Evolutionary conservation across 768 basidiomycete species (phyloP).

Genomic region (Mycena indigotica): DNA sequence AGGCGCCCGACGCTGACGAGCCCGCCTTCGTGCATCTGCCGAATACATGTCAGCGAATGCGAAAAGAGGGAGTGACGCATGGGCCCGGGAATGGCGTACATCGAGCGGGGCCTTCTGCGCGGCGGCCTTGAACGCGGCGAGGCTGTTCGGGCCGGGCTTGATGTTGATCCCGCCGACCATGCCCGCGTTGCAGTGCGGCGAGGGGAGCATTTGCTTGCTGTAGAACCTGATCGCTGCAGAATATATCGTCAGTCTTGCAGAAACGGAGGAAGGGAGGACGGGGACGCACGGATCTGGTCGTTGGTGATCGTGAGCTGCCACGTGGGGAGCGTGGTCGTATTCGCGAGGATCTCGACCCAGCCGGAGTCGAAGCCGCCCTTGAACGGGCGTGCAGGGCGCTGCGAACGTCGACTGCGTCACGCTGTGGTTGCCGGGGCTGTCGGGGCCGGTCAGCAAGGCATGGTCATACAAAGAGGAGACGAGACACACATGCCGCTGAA

Average conservation of each 20-base stretch:
- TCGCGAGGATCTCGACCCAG: constrained; percentile 42
- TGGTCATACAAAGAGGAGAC: background rate
- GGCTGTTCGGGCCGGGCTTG: constrained; percentile 41
- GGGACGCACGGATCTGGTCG: constrained; percentile 43
- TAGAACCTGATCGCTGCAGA: constrained; percentile 54
- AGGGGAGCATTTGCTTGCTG: constrained; percentile 50
- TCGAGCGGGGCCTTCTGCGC: constrained; percentile 36
- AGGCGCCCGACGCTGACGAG: constrained; percentile 50
- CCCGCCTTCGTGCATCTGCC: constrained; percentile 42
- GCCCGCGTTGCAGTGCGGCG: constrained; percentile 46
- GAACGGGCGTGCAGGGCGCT: constrained; percentile 46
- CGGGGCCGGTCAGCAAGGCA: constrained; percentile 28
- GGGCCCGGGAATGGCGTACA: too few relatives aligned
- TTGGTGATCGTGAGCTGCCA: constrained; percentile 58
- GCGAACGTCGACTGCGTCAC: constrained; percentile 54
- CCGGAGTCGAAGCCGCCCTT: constrained; percentile 57
- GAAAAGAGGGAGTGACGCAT: too few relatives aligned
- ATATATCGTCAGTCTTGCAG: constrained; percentile 26
- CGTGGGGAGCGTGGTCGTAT: constrained; percentile 32
- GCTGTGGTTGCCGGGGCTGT: constrained; percentile 55
- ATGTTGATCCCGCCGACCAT: constrained; percentile 60
- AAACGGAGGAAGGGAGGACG: constrained; percentile 4
- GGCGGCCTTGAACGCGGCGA: constrained; percentile 35
- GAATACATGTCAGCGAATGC: background rate
- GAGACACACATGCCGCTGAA: constrained; percentile 47